A percentile compares a stretch with the other conserved stretches of the same genome.
phyloP scores from a whole-genome alignment of 164 flowering plant genomes.

The Echeveria elegans region DNA sequence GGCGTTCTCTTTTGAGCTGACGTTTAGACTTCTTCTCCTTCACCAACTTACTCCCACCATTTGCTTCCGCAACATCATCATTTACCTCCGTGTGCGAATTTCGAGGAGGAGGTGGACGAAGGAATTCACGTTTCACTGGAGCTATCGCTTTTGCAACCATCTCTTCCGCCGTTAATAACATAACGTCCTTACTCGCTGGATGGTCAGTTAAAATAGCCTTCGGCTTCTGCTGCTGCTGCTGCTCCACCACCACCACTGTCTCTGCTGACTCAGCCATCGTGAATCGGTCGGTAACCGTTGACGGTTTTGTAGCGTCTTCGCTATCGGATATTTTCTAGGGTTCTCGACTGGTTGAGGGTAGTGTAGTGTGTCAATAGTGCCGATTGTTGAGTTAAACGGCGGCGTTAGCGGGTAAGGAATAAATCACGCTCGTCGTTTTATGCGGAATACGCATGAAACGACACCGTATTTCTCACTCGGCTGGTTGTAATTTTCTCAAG shows the following conservation, averaged over 20 bases:
- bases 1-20: constrained; percentile 78
- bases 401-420: no score
- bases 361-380: no score
- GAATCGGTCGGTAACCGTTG: neutral
- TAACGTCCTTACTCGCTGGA: constrained; percentile 9
- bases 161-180: constrained; percentile 39
- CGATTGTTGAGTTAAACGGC: no score
- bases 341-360: no score
- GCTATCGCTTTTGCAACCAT: constrained; percentile 72
- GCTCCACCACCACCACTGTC: neutral
- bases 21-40: constrained; percentile 85
- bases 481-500: no score
- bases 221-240: neutral
- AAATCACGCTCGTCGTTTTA: no score
- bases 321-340: no score
- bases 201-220: neutral
- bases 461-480: no score
- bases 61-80: constrained; percentile 16
- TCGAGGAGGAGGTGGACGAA: constrained; percentile 62
- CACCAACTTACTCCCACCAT: constrained; percentile 16
- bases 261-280: neutral
- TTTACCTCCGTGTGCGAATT: constrained; percentile 12
- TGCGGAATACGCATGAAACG: no score
- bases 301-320: no score
- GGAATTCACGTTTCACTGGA: constrained; percentile 67